Percentiles rank a stretch among this genome's conserved stretches.
These are phyloP conservation scores for Moniliella sp. DNA, from an alignment of 1,284 basidiomycete genomes.

Conservation along the genomic window DNA sequence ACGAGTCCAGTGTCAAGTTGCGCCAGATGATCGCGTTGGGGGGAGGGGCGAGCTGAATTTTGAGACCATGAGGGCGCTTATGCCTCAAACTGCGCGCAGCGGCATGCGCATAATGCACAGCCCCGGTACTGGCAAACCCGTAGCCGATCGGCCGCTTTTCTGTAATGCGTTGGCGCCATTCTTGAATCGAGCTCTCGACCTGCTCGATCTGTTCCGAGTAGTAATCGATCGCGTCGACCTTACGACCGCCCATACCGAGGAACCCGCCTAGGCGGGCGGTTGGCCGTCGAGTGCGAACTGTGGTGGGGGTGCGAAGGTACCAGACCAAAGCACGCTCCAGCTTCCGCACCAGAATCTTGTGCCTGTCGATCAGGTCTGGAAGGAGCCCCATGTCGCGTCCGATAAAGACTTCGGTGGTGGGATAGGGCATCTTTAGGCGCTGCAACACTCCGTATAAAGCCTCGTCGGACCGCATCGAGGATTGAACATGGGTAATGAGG, in stretches of 20 bases:
- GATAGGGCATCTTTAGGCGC: slow-evolving; percentile 46
- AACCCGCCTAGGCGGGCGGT: slow-evolving; percentile 52
- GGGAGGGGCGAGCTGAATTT: slow-evolving; percentile 16
- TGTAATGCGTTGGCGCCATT: slow-evolving; percentile 15
- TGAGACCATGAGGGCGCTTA: slow-evolving; percentile 13
- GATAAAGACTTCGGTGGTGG: slow-evolving; percentile 61
- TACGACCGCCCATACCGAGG: slow-evolving; percentile 54
- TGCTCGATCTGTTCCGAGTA: slow-evolving; percentile 20
- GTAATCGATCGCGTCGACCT: slow-evolving; percentile 34
- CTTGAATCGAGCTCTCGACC: slow-evolving; percentile 36
- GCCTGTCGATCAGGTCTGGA: slow-evolving; percentile 56
- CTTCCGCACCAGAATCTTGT: slow-evolving; percentile 63
- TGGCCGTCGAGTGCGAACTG: slow-evolving; percentile 52
- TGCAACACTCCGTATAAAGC: slow-evolving; percentile 48
- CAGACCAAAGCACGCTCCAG: slow-evolving; percentile 61
- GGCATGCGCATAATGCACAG: slow-evolving; percentile 24
- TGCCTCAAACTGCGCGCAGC: slow-evolving; percentile 15
- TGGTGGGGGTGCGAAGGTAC: slow-evolving; percentile 57
- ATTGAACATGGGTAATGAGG: slow-evolving; percentile 44
- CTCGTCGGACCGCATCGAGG: slow-evolving; percentile 44
- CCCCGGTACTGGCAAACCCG: slow-evolving; percentile 27
- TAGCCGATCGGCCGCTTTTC: slow-evolving; percentile 21
- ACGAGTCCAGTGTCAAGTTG: slow-evolving; percentile 15
- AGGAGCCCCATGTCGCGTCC: slow-evolving; percentile 52
- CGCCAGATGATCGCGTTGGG: slow-evolving; percentile 28